Percentiles rank a stretch among this genome's conserved stretches.
These are phyloP conservation scores for Trichoderma simmonsii DNA, from an alignment of 2,329 filamentous ascomycete species.

Conservation along the genomic window DNA sequence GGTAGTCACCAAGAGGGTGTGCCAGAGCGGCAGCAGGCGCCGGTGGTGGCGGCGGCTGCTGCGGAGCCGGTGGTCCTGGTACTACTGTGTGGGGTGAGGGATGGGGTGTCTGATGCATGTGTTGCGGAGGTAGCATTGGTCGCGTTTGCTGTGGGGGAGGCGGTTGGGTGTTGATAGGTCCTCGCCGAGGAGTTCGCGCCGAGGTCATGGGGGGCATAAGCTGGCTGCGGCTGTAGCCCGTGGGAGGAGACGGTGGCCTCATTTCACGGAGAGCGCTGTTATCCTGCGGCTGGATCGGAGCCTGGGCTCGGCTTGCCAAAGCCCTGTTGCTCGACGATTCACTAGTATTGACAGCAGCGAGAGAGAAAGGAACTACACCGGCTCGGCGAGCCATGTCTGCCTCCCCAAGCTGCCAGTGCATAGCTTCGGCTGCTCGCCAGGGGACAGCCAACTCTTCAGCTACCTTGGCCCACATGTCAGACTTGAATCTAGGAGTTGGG, in stretches of 20 bases:
- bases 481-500: slow-evolving; percentile 71
- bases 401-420: slow-evolving; percentile 97
- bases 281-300: slow-evolving; percentile 47
- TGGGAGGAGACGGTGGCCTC: slow-evolving; percentile 40
- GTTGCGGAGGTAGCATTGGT: slow-evolving; percentile 19
- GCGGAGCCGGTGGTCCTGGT: slow-evolving; percentile 24
- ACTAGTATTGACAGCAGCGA: slow-evolving; percentile 53
- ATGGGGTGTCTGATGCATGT: slow-evolving; percentile 25
- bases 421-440: slow-evolving; percentile 92
- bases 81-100: slow-evolving; percentile 3
- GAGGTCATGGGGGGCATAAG: slow-evolving; percentile 32
- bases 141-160: slow-evolving; percentile 26
- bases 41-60: slow-evolving; percentile 23
- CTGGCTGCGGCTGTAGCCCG: slow-evolving; percentile 39
- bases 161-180: slow-evolving; percentile 32
- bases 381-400: slow-evolving; percentile 90
- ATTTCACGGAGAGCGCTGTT: slow-evolving; percentile 44
- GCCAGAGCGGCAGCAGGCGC: slow-evolving; percentile 24
- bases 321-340: slow-evolving; percentile 41
- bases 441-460: slow-evolving; percentile 93
- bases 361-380: slow-evolving; percentile 80
- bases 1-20: slow-evolving; percentile 27
- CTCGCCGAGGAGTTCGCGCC: slow-evolving; percentile 41
- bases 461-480: slow-evolving; percentile 96
- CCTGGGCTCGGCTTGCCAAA: slow-evolving; percentile 38